Conservation (phyloP, 1,284 basidiomycete species). For the Ustilago sp. region DNA sequence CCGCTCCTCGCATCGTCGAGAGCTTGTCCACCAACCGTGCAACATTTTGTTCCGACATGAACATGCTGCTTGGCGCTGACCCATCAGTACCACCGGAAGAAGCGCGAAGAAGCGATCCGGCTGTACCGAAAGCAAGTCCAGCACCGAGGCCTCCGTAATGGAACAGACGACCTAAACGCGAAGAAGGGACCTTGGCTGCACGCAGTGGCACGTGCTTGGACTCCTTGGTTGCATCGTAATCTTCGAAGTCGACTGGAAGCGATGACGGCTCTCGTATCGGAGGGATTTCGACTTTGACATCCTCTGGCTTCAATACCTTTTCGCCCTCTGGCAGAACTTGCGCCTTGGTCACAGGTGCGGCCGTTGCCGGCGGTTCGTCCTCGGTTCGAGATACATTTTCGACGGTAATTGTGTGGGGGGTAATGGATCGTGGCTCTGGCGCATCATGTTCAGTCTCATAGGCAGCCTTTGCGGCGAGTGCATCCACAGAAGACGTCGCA, state of each 20-base stretch:
- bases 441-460: not conserved
- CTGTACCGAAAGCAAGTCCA: constrained; percentile 66
- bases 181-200: constrained; percentile 66
- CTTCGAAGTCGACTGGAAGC: constrained; percentile 31
- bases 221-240: constrained; percentile 65
- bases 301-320: not conserved
- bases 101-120: constrained; percentile 54
- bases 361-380: not conserved
- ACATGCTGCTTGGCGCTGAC: constrained; percentile 13
- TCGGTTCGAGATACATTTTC: no score
- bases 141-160: constrained; percentile 68
- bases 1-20: constrained; percentile 93
- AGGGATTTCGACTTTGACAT: not conserved
- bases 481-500: not conserved
- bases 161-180: constrained; percentile 65
- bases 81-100: constrained; percentile 10
- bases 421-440: not conserved
- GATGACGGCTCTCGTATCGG: constrained; percentile 1
- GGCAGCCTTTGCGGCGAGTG: not conserved
- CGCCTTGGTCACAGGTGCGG: not conserved
- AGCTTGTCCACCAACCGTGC: constrained; percentile 90
- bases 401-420: no score
- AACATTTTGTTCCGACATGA: constrained; percentile 76
- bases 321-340: not conserved
- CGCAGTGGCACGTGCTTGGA: constrained; percentile 55